Conservation (phyloP, 164 flowering plant genomes). For the Santalum album region DNA sequence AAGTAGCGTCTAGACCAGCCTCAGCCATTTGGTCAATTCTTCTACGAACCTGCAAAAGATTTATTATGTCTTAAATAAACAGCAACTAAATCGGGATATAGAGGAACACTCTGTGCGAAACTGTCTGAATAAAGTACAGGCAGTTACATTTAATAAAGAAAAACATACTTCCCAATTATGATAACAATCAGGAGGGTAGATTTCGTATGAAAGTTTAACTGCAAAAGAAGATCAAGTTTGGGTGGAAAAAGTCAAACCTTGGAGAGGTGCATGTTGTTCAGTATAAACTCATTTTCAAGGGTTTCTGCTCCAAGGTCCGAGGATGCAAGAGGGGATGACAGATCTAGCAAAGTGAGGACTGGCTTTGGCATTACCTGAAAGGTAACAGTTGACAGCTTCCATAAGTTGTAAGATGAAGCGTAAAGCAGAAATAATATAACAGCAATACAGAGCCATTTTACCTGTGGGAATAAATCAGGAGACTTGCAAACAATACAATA, state of each 20-base stretch:
- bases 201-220: background rate
- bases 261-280: slow-evolving; percentile 52
- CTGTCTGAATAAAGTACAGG: too few relatives aligned
- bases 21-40: slow-evolving; percentile 48
- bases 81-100: background rate
- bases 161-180: background rate
- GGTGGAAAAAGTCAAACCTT: slow-evolving; percentile 33
- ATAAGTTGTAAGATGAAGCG: background rate
- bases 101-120: too few relatives aligned
- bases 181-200: background rate
- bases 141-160: too few relatives aligned
- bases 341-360: slow-evolving; percentile 53
- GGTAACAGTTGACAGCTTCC: background rate
- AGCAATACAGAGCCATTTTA: slow-evolving; percentile 14
- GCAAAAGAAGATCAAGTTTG: background rate
- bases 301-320: slow-evolving; percentile 88
- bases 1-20: slow-evolving; percentile 42
- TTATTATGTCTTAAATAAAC: background rate
- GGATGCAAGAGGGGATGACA: slow-evolving; percentile 78
- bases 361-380: slow-evolving; percentile 87
- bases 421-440: background rate
- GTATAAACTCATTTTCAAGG: slow-evolving; percentile 86
- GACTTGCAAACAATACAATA: slow-evolving; percentile 77
- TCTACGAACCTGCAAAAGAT: slow-evolving; percentile 40
- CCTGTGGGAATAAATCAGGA: slow-evolving; percentile 78